Evolutionary conservation across 805 yeast species (phyloP).

Genomic region (Alloascoidea hylecoeti): DNA sequence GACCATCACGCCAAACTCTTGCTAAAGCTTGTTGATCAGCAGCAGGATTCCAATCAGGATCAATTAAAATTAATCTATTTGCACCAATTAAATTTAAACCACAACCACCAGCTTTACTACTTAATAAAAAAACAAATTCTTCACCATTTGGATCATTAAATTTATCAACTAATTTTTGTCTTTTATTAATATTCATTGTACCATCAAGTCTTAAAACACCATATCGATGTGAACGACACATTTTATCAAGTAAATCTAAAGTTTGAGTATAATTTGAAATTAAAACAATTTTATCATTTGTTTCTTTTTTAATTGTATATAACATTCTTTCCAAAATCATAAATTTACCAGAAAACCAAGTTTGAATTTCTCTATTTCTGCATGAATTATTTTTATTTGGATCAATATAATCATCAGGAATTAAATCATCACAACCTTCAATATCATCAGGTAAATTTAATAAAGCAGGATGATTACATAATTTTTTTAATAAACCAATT

Average conservation of each 20-base stretch:
- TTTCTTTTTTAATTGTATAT: constrained; percentile 57
- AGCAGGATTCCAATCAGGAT: constrained; percentile 97
- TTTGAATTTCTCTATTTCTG: constrained; percentile 59
- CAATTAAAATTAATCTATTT: constrained; percentile 74
- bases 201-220: constrained; percentile 84
- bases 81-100: constrained; percentile 97
- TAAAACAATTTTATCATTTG: constrained; percentile 88
- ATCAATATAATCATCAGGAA: constrained; percentile 63
- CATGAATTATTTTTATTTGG: constrained; percentile 29
- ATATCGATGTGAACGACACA: constrained; percentile 66
- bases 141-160: constrained; percentile 84
- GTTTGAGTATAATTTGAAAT: constrained; percentile 95
- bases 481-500: constrained; percentile 74
- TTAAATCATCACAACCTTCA: constrained; percentile 41
- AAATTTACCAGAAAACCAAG: constrained; percentile 81
- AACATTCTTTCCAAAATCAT: constrained; percentile 75
- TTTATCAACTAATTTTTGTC: constrained; percentile 83
- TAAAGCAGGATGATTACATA: constrained; percentile 90
- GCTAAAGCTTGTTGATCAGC: constrained; percentile 97
- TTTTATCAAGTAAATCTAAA: constrained; percentile 72
- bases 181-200: constrained; percentile 78
- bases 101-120: constrained; percentile 98
- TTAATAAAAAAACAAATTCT: constrained; percentile 77
- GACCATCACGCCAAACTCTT: constrained; percentile 98
- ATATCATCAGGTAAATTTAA: constrained; percentile 64